Evolutionary conservation across 495 filamentous ascomycete species (phyloP).

Genomic region (Daldinia decipiens): DNA sequence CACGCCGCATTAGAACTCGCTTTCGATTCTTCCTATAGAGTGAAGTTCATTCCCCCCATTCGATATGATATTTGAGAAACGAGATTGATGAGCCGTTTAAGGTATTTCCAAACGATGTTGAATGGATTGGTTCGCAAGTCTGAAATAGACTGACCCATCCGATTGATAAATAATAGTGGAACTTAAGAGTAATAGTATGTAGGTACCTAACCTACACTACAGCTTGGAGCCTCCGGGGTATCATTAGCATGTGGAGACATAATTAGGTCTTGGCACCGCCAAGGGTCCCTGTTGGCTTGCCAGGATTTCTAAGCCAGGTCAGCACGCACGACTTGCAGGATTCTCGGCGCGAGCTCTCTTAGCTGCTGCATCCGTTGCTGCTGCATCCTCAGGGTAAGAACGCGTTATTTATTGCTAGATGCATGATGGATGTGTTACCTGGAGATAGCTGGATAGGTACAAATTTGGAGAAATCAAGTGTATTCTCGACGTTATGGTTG

Average conservation of each 20-base stretch:
- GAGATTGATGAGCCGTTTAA: constrained; percentile 25
- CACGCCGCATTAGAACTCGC: constrained; percentile 15
- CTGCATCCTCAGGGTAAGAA: constrained; percentile 25
- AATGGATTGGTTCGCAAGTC: constrained; percentile 20
- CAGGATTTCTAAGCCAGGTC: constrained; percentile 13
- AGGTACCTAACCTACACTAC: constrained; percentile 7
- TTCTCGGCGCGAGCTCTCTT: constrained; percentile 14
- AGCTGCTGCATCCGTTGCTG: neutral
- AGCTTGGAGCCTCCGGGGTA: constrained; percentile 46
- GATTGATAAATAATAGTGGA: constrained; percentile 32
- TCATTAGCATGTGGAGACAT: constrained; percentile 42
- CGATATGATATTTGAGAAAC: neutral
- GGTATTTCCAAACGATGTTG: constrained; percentile 13
- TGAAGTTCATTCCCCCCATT: constrained; percentile 10
- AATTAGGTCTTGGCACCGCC: constrained; percentile 25
- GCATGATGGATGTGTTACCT: constrained; percentile 30
- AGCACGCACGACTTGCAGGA: constrained; percentile 38
- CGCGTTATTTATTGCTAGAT: constrained; percentile 38
- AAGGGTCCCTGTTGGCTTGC: constrained; percentile 30
- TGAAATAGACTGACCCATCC: constrained; percentile 12
- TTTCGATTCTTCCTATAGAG: constrained; percentile 5
- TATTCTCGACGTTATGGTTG: constrained; percentile 24
- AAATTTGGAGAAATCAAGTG: constrained; percentile 30
- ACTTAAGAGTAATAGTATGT: neutral
- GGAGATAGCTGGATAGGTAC: constrained; percentile 4